Evolutionary conservation across 2,329 filamentous ascomycete species (phyloP).

Genomic region (Chrysoporthe cubensis): DNA sequence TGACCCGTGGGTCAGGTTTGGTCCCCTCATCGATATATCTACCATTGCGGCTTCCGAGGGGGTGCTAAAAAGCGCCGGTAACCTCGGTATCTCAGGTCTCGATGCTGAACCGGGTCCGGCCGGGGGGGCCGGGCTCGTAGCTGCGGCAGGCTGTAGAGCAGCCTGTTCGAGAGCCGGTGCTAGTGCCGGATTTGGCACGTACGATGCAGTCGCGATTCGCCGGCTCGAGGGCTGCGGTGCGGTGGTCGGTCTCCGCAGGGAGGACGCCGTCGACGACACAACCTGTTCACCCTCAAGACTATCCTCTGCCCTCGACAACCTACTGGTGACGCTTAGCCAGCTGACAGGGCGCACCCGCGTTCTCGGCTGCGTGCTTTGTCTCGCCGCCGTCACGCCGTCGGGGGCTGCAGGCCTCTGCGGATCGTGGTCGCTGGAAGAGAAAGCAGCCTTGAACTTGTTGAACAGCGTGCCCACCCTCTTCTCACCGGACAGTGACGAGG

Average conservation of each 20-base stretch:
- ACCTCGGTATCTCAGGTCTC: not conserved
- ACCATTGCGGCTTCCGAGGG: slow-evolving; percentile 19
- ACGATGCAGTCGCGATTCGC: slow-evolving; percentile 4
- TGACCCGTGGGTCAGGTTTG: slow-evolving; percentile 16
- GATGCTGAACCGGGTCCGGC: not conserved
- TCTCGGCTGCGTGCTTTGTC: slow-evolving; percentile 29
- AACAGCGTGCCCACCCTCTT: slow-evolving; percentile 38
- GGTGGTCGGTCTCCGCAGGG: slow-evolving; percentile 9
- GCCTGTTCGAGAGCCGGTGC: not conserved
- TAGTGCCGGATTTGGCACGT: not conserved
- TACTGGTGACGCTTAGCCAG: slow-evolving; percentile 27
- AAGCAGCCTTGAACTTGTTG: slow-evolving; percentile 36
- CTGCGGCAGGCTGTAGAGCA: not conserved
- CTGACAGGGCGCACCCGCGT: slow-evolving; percentile 30
- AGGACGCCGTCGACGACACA: slow-evolving; percentile 1
- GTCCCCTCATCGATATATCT: slow-evolving; percentile 16
- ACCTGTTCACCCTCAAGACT: slow-evolving; percentile 7
- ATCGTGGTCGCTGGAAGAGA: slow-evolving; percentile 29
- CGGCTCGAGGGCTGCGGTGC: slow-evolving; percentile 8
- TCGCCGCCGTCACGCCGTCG: slow-evolving; percentile 24
- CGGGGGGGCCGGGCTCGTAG: not conserved
- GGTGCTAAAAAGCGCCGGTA: not conserved
- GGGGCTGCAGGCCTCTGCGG: slow-evolving; percentile 19
- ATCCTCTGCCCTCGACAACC: slow-evolving; percentile 23
- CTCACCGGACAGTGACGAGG: slow-evolving; percentile 40